phyloP scores from a whole-genome alignment of 257 asterid species.

The Eucommia ulmoides region DNA sequence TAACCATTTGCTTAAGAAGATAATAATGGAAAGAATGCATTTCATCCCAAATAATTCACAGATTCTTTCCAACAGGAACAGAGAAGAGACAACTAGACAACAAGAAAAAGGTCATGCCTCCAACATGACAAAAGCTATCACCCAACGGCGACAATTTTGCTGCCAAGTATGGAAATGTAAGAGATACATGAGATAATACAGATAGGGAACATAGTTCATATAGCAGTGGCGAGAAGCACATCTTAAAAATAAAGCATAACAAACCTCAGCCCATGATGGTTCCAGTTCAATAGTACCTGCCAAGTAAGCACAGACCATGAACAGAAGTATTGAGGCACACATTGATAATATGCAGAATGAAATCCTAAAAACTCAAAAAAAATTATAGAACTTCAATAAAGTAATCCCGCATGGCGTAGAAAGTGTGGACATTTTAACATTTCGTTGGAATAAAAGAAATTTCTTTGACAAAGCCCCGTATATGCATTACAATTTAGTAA shows the following conservation, averaged over 20 bases:
- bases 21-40: too few species aligned
- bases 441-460: too few species aligned
- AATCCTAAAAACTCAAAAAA: too few species aligned
- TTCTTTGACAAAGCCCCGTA: too few species aligned
- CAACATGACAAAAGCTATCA: background rate
- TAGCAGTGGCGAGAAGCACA: background rate
- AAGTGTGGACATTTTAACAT: too few species aligned
- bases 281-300: conserved; percentile 87
- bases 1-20: too few species aligned
- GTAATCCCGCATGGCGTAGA: too few species aligned
- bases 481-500: too few species aligned
- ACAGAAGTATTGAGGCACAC: background rate
- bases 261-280: conserved; percentile 85
- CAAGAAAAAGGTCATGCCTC: background rate
- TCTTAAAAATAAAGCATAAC: background rate
- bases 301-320: conserved; percentile 1
- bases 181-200: background rate
- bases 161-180: conserved; percentile 3
- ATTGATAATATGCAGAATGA: too few species aligned
- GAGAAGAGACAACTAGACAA: too few species aligned
- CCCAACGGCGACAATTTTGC: conserved; percentile 1
- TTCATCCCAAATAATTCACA: too few species aligned
- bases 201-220: background rate
- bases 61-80: background rate
- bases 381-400: too few species aligned